Evolutionary conservation across 2,329 filamentous ascomycete species (phyloP), one percentile per base, ranked within the genome.

Genomic region (Leptodontidium sp.): DNA sequence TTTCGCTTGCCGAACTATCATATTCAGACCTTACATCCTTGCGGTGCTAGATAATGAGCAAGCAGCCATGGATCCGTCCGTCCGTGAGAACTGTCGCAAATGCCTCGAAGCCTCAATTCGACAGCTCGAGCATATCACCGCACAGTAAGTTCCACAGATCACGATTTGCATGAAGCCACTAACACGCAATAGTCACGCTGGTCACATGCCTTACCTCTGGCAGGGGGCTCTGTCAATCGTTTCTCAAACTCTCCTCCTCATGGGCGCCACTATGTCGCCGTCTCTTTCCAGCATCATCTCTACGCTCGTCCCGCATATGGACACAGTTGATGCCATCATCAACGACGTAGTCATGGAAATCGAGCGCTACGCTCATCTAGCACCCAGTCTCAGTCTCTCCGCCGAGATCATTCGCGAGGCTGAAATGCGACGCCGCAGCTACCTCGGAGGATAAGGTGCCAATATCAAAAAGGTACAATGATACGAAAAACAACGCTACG

Each of bases 161-260:
- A 26, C 4, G 53, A 32, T 24, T 9, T 32, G 15, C 17, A n/a
- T 21, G 11, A 26, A 49, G 26, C 12, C 21, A 58, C 65, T 65
- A 67, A 70, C 49, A 24, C 24, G 12, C 21, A 76, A 74, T 76
- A 91, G 89, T 80, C 92, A 94, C 77, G 91, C 91, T 70, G 92
- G 93, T 62, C 92, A 95, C 78, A 90, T 96, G 82, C 92, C 92
- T 14, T 96, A 95, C 80, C 86, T 95, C 24, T 96, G 92, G 90
- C 93, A 95, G 82, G 92, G 92, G 21, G 91, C 92, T 9, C 84
- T 96, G 47, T 94, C 91, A 26, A 93, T 96, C 77, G 91, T 94
- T 26, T 93, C 91, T 6, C 93, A 96, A 79, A 91, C 91, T 1
- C 83, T 96, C 17, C 84, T 96, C 53, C 88, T 96, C 43, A 95